Base-by-base conservation (phyloP, 2,329 filamentous ascomycete genomes). In the Zopfia rhizophila region DNA sequence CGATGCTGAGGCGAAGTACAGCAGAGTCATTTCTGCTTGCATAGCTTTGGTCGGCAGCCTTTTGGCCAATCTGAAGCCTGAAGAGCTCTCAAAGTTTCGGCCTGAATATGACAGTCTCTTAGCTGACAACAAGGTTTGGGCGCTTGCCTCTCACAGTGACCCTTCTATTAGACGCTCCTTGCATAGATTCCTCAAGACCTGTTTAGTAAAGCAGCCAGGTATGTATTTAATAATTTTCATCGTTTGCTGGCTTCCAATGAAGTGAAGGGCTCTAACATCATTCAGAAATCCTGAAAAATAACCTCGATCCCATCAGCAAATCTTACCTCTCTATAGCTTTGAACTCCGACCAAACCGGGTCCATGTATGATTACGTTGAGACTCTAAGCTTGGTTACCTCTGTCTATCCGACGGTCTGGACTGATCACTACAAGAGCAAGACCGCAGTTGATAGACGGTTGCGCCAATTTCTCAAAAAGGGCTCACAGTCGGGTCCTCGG, bases 1-100 rank as follows among this genome's bases (percentile, higher is more conserved):
- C 57, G 94, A 99, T 67, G 86, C 91, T 3, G 83, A 91, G 56
- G 83, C 88, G 13, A 97, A 96, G 61, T 94, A 95, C 73, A 83
- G 86, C 50, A 83, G 94, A 33, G 91, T 97, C 3, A 78, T 84
- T n/a, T 80, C 82, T 1, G 82, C 83, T 6, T 82, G 79, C 40
- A 70, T 85, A 18, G 68, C 80, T 18, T 70, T 85, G 12, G 73
- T 86, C 14, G 78, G 77, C 12, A 78, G 79, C 43, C 69, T 87
- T 19, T 58, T 88, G 50, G 58, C 69, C 5, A 71, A 71, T 44
- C 59, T 78, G 14, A 50, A 68, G 11, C 28, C 61, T 0, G 72
- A 75, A 23, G 87, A 90, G 25, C 70, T 88, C 3, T 74, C 80
- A 10, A 87, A 86, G 59, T 78, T 85, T 37, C 72, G 82, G 24